Evolutionary conservation across 83 land plant genomes (phyloP).

Genomic region (Picea abies): DNA sequence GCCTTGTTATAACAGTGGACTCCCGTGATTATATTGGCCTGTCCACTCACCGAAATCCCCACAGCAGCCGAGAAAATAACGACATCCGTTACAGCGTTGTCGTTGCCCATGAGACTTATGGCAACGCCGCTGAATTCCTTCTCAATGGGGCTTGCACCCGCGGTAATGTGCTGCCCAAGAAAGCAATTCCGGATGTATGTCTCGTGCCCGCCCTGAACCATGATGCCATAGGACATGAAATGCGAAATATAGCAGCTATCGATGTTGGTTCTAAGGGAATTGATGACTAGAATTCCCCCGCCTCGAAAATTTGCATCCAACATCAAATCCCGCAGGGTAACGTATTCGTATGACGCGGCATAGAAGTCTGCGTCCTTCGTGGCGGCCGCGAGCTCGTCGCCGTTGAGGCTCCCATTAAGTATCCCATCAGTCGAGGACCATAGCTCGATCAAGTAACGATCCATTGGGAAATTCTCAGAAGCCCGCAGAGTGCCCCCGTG

Average conservation of each 20-base stretch:
- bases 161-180: constrained; percentile 84
- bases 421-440: constrained; percentile 23
- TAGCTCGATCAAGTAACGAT: constrained; percentile 75
- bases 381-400: constrained; percentile 7
- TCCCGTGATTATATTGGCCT: constrained; percentile 56
- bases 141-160: constrained; percentile 72
- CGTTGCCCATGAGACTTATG: constrained; percentile 65
- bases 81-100: constrained; percentile 76
- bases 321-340: constrained; percentile 61
- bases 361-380: constrained; percentile 17
- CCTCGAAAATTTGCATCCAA: constrained; percentile 71
- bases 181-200: constrained; percentile 65
- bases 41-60: constrained; percentile 36
- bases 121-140: constrained; percentile 61
- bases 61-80: constrained; percentile 79
- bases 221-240: constrained; percentile 60
- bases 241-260: constrained; percentile 66
- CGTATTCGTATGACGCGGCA: constrained; percentile 47
- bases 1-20: constrained; percentile 91
- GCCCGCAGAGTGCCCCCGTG: constrained; percentile 80
- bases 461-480: constrained; percentile 56
- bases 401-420: background rate
- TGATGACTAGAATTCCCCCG: constrained; percentile 65
- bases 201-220: constrained; percentile 71
- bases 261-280: constrained; percentile 62